Conservation (phyloP, 176 grass and related monocot species). For the Thinopyrum elongatum region DNA sequence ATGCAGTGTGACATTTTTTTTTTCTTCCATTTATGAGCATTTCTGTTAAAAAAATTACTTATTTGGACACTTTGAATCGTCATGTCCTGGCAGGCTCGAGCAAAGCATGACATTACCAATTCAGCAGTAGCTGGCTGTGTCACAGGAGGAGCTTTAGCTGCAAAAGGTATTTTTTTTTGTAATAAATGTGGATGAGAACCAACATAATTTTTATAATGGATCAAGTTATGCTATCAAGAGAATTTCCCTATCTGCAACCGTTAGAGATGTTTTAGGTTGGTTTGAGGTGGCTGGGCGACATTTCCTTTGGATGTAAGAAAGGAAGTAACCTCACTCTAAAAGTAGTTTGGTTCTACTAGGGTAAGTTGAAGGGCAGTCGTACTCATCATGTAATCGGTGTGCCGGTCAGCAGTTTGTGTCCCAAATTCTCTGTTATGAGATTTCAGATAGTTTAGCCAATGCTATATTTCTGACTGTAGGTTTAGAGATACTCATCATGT, state of each 20-base stretch:
- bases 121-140: slow-evolving; percentile 83
- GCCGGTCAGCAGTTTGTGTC: background rate
- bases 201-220: background rate
- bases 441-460: slow-evolving; percentile 13
- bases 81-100: slow-evolving; percentile 58
- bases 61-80: slow-evolving; percentile 2
- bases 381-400: background rate
- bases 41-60: slow-evolving; percentile 3
- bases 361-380: background rate
- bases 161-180: slow-evolving; percentile 54
- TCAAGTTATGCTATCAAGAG: background rate
- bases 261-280: slow-evolving; percentile 17
- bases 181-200: background rate
- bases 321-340: background rate
- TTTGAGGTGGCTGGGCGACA: background rate
- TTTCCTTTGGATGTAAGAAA: background rate
- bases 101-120: slow-evolving; percentile 93
- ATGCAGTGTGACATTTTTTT: background rate
- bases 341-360: background rate
- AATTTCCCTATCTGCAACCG: slow-evolving; percentile 6
- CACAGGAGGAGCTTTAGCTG: slow-evolving; percentile 85
- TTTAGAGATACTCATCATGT: background rate
- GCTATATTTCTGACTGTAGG: slow-evolving; percentile 13
- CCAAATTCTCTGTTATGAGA: background rate
- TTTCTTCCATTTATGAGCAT: background rate